Conservation (phyloP, 805 yeast species). For the Saturnispora diversa region DNA sequence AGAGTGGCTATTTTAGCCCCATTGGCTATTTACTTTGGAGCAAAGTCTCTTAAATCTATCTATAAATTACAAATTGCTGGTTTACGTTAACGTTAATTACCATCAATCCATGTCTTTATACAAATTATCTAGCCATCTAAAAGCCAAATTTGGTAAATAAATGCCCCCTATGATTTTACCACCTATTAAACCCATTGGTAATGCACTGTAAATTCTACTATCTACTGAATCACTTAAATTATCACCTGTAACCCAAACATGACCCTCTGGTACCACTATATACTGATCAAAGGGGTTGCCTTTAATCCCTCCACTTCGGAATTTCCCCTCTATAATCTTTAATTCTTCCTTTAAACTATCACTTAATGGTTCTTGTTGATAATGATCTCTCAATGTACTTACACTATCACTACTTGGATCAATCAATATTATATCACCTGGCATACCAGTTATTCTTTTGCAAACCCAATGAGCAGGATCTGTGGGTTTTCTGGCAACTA, state of each 20-base stretch:
- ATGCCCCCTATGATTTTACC: conserved; percentile 80
- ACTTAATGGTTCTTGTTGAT: conserved; percentile 1
- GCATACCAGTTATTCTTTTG: conserved; percentile 91
- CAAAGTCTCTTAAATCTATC: conserved; percentile 48
- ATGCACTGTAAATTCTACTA: conserved; percentile 79
- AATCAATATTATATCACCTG: conserved; percentile 75
- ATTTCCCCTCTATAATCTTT: conserved; percentile 5
- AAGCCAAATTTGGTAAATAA: conserved; percentile 39
- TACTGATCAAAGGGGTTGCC: conserved; percentile 36
- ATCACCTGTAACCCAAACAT: conserved; percentile 96
- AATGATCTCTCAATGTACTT: conserved; percentile 21
- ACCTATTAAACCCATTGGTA: conserved; percentile 80
- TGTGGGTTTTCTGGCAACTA: conserved; percentile 85
- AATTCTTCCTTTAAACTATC: not conserved
- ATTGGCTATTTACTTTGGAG: conserved; percentile 52
- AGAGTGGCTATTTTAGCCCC: conserved; percentile 42
- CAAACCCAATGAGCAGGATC: conserved; percentile 82
- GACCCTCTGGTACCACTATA: conserved; percentile 84
- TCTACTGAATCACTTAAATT: conserved; percentile 82
- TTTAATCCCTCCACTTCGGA: conserved; percentile 16
- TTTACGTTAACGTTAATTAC: conserved; percentile 11
- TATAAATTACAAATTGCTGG: conserved; percentile 26
- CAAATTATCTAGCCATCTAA: conserved; percentile 47
- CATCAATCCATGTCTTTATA: conserved; percentile 28
- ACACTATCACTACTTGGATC: conserved; percentile 66